Base-by-base conservation (phyloP, 371 early-diverging fungal genomes). In the Rhizopus microsporus region DNA sequence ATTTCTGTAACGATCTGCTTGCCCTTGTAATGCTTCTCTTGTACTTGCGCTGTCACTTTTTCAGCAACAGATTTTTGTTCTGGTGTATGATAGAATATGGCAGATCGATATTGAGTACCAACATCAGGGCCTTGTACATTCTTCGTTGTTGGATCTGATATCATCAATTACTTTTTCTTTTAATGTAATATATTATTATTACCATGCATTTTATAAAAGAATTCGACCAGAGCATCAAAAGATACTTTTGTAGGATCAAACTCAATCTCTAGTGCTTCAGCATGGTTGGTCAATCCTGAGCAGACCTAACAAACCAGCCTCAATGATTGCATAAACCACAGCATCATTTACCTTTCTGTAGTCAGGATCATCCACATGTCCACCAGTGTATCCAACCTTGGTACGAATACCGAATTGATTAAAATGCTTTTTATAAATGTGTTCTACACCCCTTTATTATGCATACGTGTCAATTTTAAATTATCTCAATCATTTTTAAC, bases 371-470 rank as follows among this genome's bases (percentile, higher is more conserved):
- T 59, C 63, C 3, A 67, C 69, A 30, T 62, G 50, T 12, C 94
- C 97, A 35, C 94, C 94, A 3, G 83, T 88, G 72, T 94, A 96
- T 16, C 97, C 95, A 42, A 94, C 95, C 54, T 77, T 75, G 2
- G 86, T 84, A 33, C 75, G 72, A 15, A 89, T 67, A 35, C 78
- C 79, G 45, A 83, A 74, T n/a, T 80, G 59, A 37, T 80, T 74
- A 63, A 68, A 71, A 43, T 85, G 72, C 43, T 86, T 86, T 54
- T 85, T 80, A 73, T 80, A 93, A 4, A 84, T 72, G 52, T 93
- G 87, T 63, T 97, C 94, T 12, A 93, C 91, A 60, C 94, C 90
- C 95, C 96, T 94, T 38, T 39, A 46, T n/a, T 17, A 15, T 13
- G 15, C 2, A 42, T 45, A 30, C 17, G 4, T 32, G 31, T 58